phyloP scores from a whole-genome alignment of 441 rosid genomes.

The Jatropha podagrica region DNA sequence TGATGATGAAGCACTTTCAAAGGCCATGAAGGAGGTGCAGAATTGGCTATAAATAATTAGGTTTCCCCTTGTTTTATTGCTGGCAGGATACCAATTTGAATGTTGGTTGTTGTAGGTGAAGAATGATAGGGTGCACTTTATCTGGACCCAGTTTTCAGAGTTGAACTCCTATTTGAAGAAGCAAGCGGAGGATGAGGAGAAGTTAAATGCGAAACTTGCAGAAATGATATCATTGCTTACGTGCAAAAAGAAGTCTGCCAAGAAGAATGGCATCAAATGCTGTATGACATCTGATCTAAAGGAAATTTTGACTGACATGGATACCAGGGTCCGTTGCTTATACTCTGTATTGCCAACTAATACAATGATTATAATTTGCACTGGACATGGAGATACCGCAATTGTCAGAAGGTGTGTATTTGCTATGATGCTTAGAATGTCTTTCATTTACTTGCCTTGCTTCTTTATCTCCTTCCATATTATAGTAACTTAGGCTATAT shows the following conservation, averaged over 20 bases:
- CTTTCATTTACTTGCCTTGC: neutral
- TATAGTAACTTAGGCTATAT: too few relatives aligned
- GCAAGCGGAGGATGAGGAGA: slow-evolving; percentile 61
- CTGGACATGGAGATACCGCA: slow-evolving; percentile 95
- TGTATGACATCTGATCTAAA: slow-evolving; percentile 53
- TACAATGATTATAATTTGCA: slow-evolving; percentile 84
- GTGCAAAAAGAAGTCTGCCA: slow-evolving; percentile 49
- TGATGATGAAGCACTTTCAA: slow-evolving; percentile 79
- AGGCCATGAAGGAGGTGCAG: slow-evolving; percentile 79
- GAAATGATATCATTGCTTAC: slow-evolving; percentile 80
- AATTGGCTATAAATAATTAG: slow-evolving; percentile 2
- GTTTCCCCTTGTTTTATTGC: slow-evolving; percentile 12
- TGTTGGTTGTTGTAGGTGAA: slow-evolving; percentile 50
- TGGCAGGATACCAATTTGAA: slow-evolving; percentile 1
- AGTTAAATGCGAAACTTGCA: slow-evolving; percentile 66
- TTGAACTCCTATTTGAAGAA: slow-evolving; percentile 61
- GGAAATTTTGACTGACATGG: slow-evolving; percentile 54
- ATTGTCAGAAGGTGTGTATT: slow-evolving; percentile 66
- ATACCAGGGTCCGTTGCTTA: slow-evolving; percentile 52
- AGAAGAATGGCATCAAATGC: slow-evolving; percentile 42
- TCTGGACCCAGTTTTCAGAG: slow-evolving; percentile 93
- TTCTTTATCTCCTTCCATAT: neutral
- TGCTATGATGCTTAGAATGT: neutral
- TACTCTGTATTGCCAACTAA: slow-evolving; percentile 68
- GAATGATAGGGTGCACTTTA: slow-evolving; percentile 64